These are phyloP conservation scores for Pseudofabraea citricarpa DNA, from an alignment of 2,329 filamentous ascomycete genomes.

Conservation along the genomic window DNA sequence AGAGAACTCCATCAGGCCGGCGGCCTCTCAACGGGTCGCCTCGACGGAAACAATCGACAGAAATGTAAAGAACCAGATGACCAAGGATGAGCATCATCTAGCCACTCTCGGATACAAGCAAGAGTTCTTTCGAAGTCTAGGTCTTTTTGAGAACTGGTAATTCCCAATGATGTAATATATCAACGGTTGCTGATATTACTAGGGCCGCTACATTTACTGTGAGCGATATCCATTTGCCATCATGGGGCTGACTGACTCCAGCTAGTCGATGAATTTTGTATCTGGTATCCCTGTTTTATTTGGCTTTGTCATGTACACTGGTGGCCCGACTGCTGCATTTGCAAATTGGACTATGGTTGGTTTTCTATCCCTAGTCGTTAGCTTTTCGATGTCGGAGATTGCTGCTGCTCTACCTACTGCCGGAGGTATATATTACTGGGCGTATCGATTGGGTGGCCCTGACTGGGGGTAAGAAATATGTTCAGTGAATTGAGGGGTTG, in stretches of 20 bases:
- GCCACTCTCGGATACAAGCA: slow-evolving; percentile 31
- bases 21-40: neutral
- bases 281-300: slow-evolving; percentile 35
- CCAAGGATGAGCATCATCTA: slow-evolving; percentile 27
- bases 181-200: neutral
- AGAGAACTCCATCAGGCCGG: slow-evolving; percentile 9
- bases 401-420: slow-evolving; percentile 32
- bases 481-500: no score
- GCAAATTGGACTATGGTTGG: slow-evolving; percentile 35
- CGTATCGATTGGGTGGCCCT: slow-evolving; percentile 31
- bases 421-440: slow-evolving; percentile 35
- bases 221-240: neutral
- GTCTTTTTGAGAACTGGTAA: slow-evolving; percentile 31
- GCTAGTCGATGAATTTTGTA: slow-evolving; percentile 31
- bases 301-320: slow-evolving; percentile 34
- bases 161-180: neutral
- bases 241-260: neutral
- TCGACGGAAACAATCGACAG: neutral
- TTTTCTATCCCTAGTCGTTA: slow-evolving; percentile 30
- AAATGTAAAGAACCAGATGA: slow-evolving; percentile 10
- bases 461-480: slow-evolving; percentile 25
- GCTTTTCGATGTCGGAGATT: slow-evolving; percentile 33
- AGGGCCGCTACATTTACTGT: slow-evolving; percentile 30
- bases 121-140: slow-evolving; percentile 29
- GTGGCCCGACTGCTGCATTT: slow-evolving; percentile 33